A percentile compares a stretch with the other conserved stretches of the same genome.
These are phyloP conservation scores for Coniferiporia weirii DNA, from an alignment of 1,284 basidiomycete species.

Conservation along the genomic window DNA sequence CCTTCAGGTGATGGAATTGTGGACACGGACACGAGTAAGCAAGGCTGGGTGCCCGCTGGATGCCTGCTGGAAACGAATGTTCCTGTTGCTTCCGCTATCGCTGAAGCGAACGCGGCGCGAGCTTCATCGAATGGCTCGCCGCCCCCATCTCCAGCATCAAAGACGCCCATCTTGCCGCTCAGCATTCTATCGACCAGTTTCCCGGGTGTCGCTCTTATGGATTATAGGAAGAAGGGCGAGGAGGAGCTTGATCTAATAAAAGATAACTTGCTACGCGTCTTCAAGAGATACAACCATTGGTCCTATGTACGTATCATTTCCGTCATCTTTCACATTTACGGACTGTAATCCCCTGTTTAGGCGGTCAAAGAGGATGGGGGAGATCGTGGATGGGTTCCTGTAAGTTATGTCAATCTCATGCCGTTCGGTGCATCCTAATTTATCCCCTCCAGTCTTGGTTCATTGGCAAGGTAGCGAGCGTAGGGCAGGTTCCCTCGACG, in stretches of 20 bases:
- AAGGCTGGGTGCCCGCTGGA: conserved; percentile 88
- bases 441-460: conserved; percentile 22
- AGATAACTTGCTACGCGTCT: conserved; percentile 49
- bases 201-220: conserved; percentile 53
- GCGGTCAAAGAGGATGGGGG: conserved; percentile 42
- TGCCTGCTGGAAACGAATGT: conserved; percentile 91
- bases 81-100: conserved; percentile 71
- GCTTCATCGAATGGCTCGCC: conserved; percentile 14
- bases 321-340: conserved; percentile 4
- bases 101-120: conserved; percentile 59
- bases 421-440: neutral
- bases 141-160: conserved; percentile 13
- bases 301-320: conserved; percentile 29
- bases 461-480: conserved; percentile 23
- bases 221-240: conserved; percentile 44
- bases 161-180: conserved; percentile 38
- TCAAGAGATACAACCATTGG: conserved; percentile 62
- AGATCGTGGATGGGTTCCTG: conserved; percentile 43
- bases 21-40: conserved; percentile 66
- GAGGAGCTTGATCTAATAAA: conserved; percentile 47
- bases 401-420: conserved; percentile 5
- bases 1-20: conserved; percentile 79
- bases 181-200: conserved; percentile 51
- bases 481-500: conserved; percentile 20
- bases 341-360: conserved; percentile 21